A percentile compares a stretch with the other conserved stretches of the same genome.
phyloP scores from a whole-genome alignment of 805 yeast species.

The Grigorovia jiainica region DNA sequence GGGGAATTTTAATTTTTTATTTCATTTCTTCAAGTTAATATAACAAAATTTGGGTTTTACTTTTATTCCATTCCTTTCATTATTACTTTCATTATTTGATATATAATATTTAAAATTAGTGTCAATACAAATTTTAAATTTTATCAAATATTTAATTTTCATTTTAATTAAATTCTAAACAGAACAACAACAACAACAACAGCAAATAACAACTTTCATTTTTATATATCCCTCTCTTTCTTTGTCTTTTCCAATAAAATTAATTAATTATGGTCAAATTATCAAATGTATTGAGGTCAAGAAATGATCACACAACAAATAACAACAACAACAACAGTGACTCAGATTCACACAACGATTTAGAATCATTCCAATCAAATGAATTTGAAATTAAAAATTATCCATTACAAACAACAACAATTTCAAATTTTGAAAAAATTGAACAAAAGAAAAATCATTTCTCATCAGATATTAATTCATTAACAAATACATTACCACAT shows the following conservation, averaged over 20 bases:
- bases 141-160: no score
- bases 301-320: neutral
- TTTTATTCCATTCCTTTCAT: no score
- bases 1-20: neutral
- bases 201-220: no score
- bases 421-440: neutral
- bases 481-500: slow-evolving; percentile 5
- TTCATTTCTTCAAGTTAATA: no score
- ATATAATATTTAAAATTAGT: no score
- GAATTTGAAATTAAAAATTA: slow-evolving; percentile 5
- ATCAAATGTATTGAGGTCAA: slow-evolving; percentile 7
- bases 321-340: neutral
- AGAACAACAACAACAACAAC: neutral
- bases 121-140: no score
- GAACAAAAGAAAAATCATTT: neutral
- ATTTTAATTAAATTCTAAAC: no score
- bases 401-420: neutral
- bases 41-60: no score
- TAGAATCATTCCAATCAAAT: neutral
- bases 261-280: slow-evolving; percentile 8
- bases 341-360: neutral
- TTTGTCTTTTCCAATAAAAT: no score
- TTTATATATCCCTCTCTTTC: no score
- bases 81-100: no score
- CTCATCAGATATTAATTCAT: slow-evolving; percentile 4